These are phyloP conservation scores for Brassica cretica DNA, from an alignment of 345 rosid species.

Conservation along the genomic window DNA sequence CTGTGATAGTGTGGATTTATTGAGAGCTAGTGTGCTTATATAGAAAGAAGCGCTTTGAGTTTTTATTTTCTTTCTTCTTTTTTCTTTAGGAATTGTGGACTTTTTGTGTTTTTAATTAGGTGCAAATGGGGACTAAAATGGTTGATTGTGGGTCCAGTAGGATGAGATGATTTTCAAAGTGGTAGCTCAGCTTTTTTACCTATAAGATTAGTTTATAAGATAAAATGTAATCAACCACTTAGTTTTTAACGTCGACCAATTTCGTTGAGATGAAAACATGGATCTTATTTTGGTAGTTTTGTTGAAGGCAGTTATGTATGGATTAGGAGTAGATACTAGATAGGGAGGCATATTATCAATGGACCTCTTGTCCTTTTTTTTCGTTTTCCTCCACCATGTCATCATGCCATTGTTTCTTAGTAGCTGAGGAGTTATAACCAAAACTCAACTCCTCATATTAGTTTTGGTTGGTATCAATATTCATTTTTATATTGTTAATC, in stretches of 20 bases:
- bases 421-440: slow-evolving; percentile 11
- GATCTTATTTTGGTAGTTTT: slow-evolving; percentile 23
- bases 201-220: slow-evolving; percentile 26
- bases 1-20: slow-evolving; percentile 23
- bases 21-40: slow-evolving; percentile 32
- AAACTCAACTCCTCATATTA: neutral
- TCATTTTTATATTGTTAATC: neutral
- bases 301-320: slow-evolving; percentile 20
- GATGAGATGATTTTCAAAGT: slow-evolving; percentile 37
- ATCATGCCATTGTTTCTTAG: slow-evolving; percentile 5
- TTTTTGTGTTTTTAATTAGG: slow-evolving; percentile 35
- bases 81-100: slow-evolving; percentile 28
- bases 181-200: slow-evolving; percentile 38
- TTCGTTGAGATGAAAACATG: slow-evolving; percentile 27
- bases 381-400: neutral
- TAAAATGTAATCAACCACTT: slow-evolving; percentile 14
- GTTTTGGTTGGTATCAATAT: neutral
- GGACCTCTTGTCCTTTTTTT: neutral
- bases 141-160: slow-evolving; percentile 39
- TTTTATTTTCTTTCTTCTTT: neutral
- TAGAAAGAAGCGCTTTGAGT: slow-evolving; percentile 3
- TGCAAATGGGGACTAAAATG: slow-evolving; percentile 40
- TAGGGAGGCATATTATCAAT: neutral
- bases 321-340: slow-evolving; percentile 9
- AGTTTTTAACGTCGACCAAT: slow-evolving; percentile 7